A percentile compares a stretch with the other conserved stretches of the same genome.
Conservation (phyloP, 2,329 filamentous ascomycete species). For the Hypoxylon sp. region DNA sequence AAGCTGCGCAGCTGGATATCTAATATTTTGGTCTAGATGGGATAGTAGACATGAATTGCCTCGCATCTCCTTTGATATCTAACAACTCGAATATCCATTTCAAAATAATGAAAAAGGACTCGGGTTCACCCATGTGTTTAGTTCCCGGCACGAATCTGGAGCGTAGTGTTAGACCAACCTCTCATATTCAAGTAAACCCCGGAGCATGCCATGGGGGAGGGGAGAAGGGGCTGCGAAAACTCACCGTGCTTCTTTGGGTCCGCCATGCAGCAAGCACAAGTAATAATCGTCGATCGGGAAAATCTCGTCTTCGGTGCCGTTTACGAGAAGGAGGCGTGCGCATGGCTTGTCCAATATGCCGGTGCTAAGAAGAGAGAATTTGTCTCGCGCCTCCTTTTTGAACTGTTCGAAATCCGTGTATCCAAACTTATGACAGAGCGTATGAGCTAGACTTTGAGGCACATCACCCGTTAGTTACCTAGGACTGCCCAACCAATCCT, state of each 20-base stretch:
- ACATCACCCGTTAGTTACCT: constrained; percentile 16
- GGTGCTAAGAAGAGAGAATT: constrained; percentile 69
- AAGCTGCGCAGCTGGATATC: background rate
- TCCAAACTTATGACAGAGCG: constrained; percentile 52
- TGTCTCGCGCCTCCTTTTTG: constrained; percentile 54
- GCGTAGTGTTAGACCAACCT: background rate
- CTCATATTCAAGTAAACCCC: background rate
- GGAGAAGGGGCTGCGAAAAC: constrained; percentile 3
- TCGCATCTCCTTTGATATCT: constrained; percentile 50
- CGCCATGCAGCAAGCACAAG: constrained; percentile 66
- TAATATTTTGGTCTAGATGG: constrained; percentile 50
- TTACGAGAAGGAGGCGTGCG: constrained; percentile 66
- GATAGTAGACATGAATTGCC: constrained; percentile 49
- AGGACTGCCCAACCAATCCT: background rate
- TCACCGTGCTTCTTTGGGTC: constrained; percentile 65
- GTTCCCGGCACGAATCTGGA: constrained; percentile 50
- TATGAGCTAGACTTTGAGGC: constrained; percentile 47
- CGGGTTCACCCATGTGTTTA: constrained; percentile 58
- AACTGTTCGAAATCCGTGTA: constrained; percentile 53
- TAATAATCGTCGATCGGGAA: constrained; percentile 74
- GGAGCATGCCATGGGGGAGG: background rate
- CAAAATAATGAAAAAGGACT: constrained; percentile 54
- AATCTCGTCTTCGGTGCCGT: constrained; percentile 72
- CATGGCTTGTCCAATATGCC: constrained; percentile 69
- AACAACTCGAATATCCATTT: constrained; percentile 55